Conservation (phyloP, 331 rosid genomes). For the Rhamnella rubrinervis region DNA sequence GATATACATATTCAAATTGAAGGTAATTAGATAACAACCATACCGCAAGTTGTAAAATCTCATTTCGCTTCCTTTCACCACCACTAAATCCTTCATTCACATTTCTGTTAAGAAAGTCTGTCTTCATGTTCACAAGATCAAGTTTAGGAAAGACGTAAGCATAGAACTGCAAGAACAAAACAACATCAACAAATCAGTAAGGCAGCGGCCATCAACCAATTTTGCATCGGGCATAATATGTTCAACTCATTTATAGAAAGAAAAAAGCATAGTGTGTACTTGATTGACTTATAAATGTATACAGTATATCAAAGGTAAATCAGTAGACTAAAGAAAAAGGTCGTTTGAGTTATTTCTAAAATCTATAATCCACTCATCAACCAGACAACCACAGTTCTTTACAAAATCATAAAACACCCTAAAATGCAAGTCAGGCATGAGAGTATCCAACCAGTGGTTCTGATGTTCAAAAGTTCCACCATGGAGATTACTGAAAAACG, state of each 20-base stretch:
- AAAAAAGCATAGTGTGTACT: not conserved
- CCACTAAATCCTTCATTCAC: constrained; percentile 98
- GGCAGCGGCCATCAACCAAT: constrained; percentile 4
- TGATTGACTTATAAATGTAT: not conserved
- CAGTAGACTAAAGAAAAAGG: not conserved
- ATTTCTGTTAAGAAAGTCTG: constrained; percentile 84
- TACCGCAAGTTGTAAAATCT: constrained; percentile 93
- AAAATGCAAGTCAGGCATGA: not conserved
- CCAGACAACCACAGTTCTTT: not conserved
- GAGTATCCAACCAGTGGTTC: not conserved
- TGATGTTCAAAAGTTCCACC: not conserved
- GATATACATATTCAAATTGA: too few species aligned
- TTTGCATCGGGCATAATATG: not conserved
- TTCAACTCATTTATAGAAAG: not conserved
- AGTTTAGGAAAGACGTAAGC: constrained; percentile 74
- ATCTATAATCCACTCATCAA: not conserved
- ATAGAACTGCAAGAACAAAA: constrained; percentile 60
- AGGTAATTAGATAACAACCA: not conserved
- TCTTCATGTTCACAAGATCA: constrained; percentile 84
- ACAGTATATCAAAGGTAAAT: not conserved
- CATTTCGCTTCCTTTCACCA: constrained; percentile 92
- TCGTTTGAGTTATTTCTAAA: not conserved
- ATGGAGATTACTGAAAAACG: not conserved
- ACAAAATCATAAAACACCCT: too few species aligned
- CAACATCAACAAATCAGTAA: constrained; percentile 1